These are phyloP conservation scores for Ganoderma boninense DNA, from an alignment of 1,284 basidiomycete genomes.

Conservation along the genomic window DNA sequence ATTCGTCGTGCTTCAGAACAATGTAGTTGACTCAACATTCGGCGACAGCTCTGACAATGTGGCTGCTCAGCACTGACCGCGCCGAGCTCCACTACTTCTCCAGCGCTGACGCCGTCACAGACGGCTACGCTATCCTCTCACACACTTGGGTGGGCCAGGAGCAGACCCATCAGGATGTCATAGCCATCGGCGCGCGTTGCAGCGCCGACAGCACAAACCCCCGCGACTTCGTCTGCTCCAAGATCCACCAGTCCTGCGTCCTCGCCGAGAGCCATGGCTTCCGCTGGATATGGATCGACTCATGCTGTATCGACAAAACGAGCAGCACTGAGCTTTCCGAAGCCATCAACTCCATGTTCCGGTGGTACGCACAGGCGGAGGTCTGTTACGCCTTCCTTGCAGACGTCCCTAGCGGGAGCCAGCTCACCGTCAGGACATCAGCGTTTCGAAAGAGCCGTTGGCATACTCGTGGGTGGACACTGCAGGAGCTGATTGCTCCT, in stretches of 20 bases:
- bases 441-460: neutral
- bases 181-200: neutral
- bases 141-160: neutral
- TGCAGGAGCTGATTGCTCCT: neutral
- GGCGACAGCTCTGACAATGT: neutral
- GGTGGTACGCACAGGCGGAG: neutral
- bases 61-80: neutral
- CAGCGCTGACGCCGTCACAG: neutral
- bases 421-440: neutral
- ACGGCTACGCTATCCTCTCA: neutral
- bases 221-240: neutral
- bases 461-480: neutral
- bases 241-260: slow-evolving; percentile 2
- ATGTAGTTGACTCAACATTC: neutral
- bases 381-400: neutral
- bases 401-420: neutral
- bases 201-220: neutral
- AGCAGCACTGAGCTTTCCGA: neutral
- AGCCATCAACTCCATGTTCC: slow-evolving; percentile 1
- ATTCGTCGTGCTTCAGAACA: neutral
- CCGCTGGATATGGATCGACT: neutral
- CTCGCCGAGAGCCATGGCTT: neutral
- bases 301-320: neutral
- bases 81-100: neutral
- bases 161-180: neutral